Conservation (phyloP, 176 grass and related monocot species). For the Ampelocalamus luodianensis region DNA sequence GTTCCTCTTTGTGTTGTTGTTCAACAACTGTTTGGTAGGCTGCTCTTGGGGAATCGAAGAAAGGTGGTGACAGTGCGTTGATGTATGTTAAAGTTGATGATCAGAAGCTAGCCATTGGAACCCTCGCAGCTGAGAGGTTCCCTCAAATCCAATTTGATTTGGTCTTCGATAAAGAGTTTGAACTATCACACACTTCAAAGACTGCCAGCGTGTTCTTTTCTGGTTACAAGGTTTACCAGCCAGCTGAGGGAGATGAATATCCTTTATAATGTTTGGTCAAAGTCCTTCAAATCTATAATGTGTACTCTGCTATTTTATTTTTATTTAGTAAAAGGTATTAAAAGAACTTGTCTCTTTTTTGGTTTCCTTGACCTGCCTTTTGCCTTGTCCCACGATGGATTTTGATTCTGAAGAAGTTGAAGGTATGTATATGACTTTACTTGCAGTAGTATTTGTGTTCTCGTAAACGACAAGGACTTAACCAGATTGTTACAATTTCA, state of each 20-base stretch:
- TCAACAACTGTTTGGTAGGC: slow-evolving; percentile 40
- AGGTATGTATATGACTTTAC: slow-evolving; percentile 16
- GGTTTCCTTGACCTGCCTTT: slow-evolving; percentile 44
- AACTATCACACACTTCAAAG: slow-evolving; percentile 87
- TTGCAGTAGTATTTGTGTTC: background rate
- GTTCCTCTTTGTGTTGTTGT: background rate
- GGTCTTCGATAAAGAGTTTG: slow-evolving; percentile 89
- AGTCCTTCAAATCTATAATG: background rate
- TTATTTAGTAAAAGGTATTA: background rate
- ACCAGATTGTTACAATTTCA: slow-evolving; percentile 15
- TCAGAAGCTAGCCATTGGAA: slow-evolving; percentile 76
- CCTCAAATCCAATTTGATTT: slow-evolving; percentile 80
- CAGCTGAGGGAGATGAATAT: slow-evolving; percentile 57
- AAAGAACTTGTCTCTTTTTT: background rate
- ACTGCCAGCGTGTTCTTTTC: slow-evolving; percentile 66
- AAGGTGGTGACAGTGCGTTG: slow-evolving; percentile 50
- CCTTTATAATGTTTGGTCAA: slow-evolving; percentile 38
- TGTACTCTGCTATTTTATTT: background rate
- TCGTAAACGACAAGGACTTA: background rate
- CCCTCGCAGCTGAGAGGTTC: slow-evolving; percentile 58
- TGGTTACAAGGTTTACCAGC: slow-evolving; percentile 72
- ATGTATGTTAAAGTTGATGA: slow-evolving; percentile 62
- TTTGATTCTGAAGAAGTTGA: slow-evolving; percentile 54
- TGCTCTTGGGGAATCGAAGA: slow-evolving; percentile 75
- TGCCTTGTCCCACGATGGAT: slow-evolving; percentile 37